Conservation (phyloP, 805 yeast genomes). For the Cyberlindnera petersonii region DNA sequence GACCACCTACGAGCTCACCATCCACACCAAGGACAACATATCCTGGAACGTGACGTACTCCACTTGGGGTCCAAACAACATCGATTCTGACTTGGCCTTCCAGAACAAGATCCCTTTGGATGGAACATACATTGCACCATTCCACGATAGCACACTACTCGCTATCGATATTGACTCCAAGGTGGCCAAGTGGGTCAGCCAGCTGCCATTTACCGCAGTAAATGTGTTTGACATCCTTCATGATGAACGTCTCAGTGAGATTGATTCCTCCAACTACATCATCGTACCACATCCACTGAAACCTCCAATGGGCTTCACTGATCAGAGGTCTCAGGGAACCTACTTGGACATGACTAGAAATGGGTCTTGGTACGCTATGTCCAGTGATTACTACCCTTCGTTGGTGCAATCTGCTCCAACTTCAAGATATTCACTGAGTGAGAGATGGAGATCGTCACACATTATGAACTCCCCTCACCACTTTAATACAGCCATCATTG, state of each 20-base stretch:
- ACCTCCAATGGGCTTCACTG: slow-evolving; percentile 25
- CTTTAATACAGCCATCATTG: slow-evolving; percentile 41
- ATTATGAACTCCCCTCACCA: slow-evolving; percentile 36
- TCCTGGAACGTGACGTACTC: slow-evolving; percentile 86
- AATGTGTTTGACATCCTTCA: slow-evolving; percentile 72
- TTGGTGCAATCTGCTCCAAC: slow-evolving; percentile 75
- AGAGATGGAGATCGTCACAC: slow-evolving; percentile 40
- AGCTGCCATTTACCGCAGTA: slow-evolving; percentile 66
- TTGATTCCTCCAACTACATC: slow-evolving; percentile 34
- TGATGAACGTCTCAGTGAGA: slow-evolving; percentile 23
- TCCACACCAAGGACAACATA: slow-evolving; percentile 67
- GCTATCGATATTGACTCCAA: slow-evolving; percentile 70
- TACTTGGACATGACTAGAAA: slow-evolving; percentile 60
- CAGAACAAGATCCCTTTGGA: slow-evolving; percentile 61
- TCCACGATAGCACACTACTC: slow-evolving; percentile 72
- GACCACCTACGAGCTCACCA: slow-evolving; percentile 66
- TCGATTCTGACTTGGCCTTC: slow-evolving; percentile 51
- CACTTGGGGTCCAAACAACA: slow-evolving; percentile 87
- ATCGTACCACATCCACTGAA: slow-evolving; percentile 66
- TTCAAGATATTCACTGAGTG: slow-evolving; percentile 50
- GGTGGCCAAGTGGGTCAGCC: slow-evolving; percentile 75
- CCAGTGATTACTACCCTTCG: slow-evolving; percentile 73
- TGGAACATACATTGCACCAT: slow-evolving; percentile 75
- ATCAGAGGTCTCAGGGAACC: slow-evolving; percentile 41
- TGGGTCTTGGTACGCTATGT: slow-evolving; percentile 84